Percentiles rank a stretch among this genome's conserved stretches.
These are phyloP conservation scores for Thielaviopsis musarum DNA, from an alignment of 2,329 filamentous ascomycete species.

Conservation along the genomic window DNA sequence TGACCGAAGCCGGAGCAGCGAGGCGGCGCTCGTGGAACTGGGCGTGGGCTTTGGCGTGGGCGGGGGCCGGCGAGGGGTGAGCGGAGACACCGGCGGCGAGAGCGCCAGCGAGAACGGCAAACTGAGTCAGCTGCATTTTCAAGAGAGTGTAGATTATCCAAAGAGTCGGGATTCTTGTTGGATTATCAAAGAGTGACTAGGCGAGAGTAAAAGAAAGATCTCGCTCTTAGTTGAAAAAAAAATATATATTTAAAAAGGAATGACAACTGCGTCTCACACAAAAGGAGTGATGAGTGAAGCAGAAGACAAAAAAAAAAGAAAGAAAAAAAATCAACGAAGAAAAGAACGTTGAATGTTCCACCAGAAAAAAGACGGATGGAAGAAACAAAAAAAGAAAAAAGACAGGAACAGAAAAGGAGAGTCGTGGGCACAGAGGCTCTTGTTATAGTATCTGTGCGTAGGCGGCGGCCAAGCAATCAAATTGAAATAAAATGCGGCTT, in stretches of 20 bases:
- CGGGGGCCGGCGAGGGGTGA: conserved; percentile 23
- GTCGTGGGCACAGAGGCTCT: background rate
- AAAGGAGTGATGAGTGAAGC: conserved; percentile 1
- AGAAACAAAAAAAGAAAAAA: background rate
- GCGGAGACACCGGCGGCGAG: conserved; percentile 22
- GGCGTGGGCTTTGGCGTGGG: conserved; percentile 19
- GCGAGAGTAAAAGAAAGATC: background rate
- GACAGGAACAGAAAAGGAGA: background rate
- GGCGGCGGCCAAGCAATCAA: background rate
- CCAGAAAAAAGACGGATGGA: background rate
- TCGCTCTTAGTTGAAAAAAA: background rate
- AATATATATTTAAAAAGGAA: background rate
- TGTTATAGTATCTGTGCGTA: background rate
- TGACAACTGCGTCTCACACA: background rate
- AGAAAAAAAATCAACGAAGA: background rate
- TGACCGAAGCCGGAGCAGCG: conserved; percentile 15
- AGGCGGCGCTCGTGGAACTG: conserved; percentile 19
- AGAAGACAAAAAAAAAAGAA: conserved; percentile 2
- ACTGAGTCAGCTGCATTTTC: conserved; percentile 27
- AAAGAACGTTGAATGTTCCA: background rate
- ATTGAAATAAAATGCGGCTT: background rate
- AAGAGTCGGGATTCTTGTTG: background rate
- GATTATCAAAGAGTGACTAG: background rate
- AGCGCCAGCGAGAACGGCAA: conserved; percentile 24
- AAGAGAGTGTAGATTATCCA: background rate